Base-by-base conservation (phyloP, 225 moss, liverwort and hornwort genomes). In the Antitrichia curtipendula region DNA sequence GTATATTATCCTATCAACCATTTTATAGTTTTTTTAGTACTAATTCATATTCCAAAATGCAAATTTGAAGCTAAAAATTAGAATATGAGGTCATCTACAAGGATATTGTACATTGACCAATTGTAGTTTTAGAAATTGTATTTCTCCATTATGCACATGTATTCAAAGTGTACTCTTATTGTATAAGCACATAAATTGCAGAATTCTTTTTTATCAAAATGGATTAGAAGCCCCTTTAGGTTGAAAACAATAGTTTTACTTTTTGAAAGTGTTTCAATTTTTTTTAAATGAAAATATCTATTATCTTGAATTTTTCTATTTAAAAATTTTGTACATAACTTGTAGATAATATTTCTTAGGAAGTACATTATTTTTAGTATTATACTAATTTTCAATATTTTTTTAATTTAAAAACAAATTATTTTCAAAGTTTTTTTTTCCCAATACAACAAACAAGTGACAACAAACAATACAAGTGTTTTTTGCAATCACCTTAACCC, bases 141-240 rank as follows among this genome's bases (percentile, higher is more conserved):
- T 66, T n/a, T 21, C 0, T 22, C 31, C 12, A 66, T n/a, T 8
- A 13, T 69, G 22, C 4, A 24, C 1, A 24, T 40, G 13, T 4
- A 8, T 69, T 69, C 13, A 68, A 13, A 40, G 7, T 13, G 24
- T 40, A 3, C 5, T 24, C 7, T 40, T 8, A 24, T 40, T 40
- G 1, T 40, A 40, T 24, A 1, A 23, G 0, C 1, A 69, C 0
- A 13, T 69, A 4, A 3, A 13, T 24, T 69, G 24, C 14, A 6
- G 17, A 69, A 25, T 24, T 69, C 0, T 1, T 40, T n/a, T 69
- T 24, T 24, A 40, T 23, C 8, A 40, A 40, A 24, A 24, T 69
- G 3, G 23, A 40, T 40, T 40, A 69, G 24, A 13, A 40, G 7
- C 13, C 12, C 6, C 4, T 7, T 24, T 7, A 40, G 23, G 7